Base-by-base conservation (phyloP, 2,329 filamentous ascomycete genomes). In the Colletotrichum magnum region DNA sequence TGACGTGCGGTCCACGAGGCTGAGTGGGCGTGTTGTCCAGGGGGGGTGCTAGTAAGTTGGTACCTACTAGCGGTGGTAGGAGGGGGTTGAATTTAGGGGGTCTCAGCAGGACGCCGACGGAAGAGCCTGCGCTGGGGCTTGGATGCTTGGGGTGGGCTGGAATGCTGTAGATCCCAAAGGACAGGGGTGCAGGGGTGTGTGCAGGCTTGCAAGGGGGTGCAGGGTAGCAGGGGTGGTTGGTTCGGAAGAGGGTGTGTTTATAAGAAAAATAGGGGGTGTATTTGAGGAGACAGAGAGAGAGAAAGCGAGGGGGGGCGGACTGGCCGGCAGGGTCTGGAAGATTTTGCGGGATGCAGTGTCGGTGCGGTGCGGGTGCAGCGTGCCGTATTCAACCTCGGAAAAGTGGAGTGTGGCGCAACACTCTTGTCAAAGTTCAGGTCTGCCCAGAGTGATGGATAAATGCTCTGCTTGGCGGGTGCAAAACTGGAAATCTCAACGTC, bases 1-100 rank as follows among this genome's bases (percentile, higher is more conserved):
- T 82, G 81, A 83, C 80, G 80, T 83, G 81, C 74, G 73, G 76
- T 76, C 74, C 79, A 81, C 80, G 82, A 82, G 82, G 82, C 81
- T 83, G 81, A 82, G 77, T 67, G 68, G 63, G 57, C 54, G 60
- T 63, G 62, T 58, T 69, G 69, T 59, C 64, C 58, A 58, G 64
- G 64, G 50, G 66, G 58, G 59, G 48, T 48, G 57, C 54, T 54
- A 59, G 47, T 39, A 16, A 54, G 28, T 58, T 63, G 63, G 65
- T 56, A 52, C 50, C 47, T 60, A 43, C 62, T 69, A 57, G 62
- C 43, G 41, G 66, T 69, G 60, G 66, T 69, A 60, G 62, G 21
- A 59, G 66, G 61, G 66, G 59, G 56, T 68, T 66, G 64, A 58
- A 50, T 56, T 69, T 66, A 59, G 62, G 66, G 62, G 64, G 66